Percentiles rank a stretch among this genome's conserved stretches.
Conservation (phyloP, 2,329 filamentous ascomycete species). For the Pseudogymnoascus sp. region DNA sequence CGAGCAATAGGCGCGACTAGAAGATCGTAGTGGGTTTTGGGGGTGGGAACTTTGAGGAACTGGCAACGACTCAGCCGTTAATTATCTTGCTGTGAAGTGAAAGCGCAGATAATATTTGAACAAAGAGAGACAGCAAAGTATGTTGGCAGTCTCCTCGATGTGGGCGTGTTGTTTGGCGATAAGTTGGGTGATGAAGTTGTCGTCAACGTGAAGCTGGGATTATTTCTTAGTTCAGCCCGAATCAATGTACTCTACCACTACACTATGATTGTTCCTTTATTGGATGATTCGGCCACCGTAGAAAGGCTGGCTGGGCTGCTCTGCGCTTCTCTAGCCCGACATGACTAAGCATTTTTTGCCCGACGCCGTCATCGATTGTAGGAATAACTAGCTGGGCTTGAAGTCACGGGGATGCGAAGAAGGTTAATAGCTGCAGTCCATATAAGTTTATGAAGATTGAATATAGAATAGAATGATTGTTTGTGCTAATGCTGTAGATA, state of each 20-base stretch:
- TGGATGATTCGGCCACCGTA: neutral
- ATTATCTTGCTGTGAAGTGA: neutral
- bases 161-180: neutral
- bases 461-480: neutral
- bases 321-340: neutral
- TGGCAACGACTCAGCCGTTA: neutral
- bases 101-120: neutral
- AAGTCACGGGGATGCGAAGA: neutral
- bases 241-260: neutral
- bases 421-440: neutral
- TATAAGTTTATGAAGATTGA: neutral
- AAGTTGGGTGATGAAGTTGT: neutral
- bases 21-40: neutral
- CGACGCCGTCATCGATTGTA: neutral
- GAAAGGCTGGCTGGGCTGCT: neutral
- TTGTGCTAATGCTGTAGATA: neutral
- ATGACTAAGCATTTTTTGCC: neutral
- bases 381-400: neutral
- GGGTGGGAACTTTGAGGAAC: neutral
- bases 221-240: slow-evolving; percentile 5
- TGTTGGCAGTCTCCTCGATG: neutral
- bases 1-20: neutral
- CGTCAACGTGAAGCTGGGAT: neutral
- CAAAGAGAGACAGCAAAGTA: neutral
- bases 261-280: neutral